These are phyloP conservation scores for Exophiala dermatitidis DNA, from an alignment of 2,329 filamentous ascomycete species.

Conservation along the genomic window DNA sequence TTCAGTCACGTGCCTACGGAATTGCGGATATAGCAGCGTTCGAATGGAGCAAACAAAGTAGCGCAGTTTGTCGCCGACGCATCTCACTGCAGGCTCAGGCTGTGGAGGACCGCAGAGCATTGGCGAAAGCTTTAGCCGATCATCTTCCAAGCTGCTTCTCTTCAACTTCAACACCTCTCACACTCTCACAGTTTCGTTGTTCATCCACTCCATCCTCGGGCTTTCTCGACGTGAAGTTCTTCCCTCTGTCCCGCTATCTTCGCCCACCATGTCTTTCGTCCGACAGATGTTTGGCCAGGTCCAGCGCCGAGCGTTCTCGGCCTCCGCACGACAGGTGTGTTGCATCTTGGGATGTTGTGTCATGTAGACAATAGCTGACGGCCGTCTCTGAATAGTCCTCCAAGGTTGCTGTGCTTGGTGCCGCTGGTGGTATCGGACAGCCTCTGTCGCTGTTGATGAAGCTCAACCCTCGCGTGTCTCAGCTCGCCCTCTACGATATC, in stretches of 20 bases:
- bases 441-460: conserved; percentile 96
- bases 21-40: not conserved
- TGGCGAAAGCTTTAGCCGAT: not conserved
- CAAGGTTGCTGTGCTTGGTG: conserved; percentile 96
- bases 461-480: conserved; percentile 89
- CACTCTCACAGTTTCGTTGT: conserved; percentile 1
- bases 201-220: not conserved
- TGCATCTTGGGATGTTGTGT: not conserved
- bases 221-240: not conserved
- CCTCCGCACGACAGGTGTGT: conserved; percentile 66
- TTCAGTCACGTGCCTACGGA: not conserved
- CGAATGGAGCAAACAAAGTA: not conserved
- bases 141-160: not conserved
- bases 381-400: conserved; percentile 60
- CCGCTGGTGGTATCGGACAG: conserved; percentile 95
- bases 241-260: not conserved
- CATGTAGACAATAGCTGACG: conserved; percentile 2
- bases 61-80: not conserved
- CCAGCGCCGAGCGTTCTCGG: conserved; percentile 75
- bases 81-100: not conserved
- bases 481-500: conserved; percentile 98
- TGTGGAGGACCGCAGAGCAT: not conserved
- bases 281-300: conserved; percentile 41
- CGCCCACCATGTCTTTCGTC: conserved; percentile 24
- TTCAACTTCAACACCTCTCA: not conserved